Evolutionary conservation across 2,329 filamentous ascomycete genomes (phyloP), one percentile per base, ranked within the genome.

Genomic region (Atkinsonella hypoxylon): DNA sequence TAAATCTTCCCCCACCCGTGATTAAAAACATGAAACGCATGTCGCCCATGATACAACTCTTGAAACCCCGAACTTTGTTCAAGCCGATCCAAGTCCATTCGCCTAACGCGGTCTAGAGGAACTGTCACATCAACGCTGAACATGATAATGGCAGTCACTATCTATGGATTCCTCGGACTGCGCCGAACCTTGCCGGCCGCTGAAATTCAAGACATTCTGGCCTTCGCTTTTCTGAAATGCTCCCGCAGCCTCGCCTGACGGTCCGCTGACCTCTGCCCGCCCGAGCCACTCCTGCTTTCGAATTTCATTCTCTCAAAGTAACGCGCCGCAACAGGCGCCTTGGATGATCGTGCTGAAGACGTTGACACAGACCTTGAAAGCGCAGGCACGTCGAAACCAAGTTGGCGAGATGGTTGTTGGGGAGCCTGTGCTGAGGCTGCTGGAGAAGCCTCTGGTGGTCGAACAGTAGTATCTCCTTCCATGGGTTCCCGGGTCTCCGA

Each of bases 231-330:
- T 32, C 59, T 53, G 50, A 65, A 61, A 49, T 62, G 58, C 32
- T 61, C 60, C 17, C 57, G 53, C 30, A 66, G 51, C 18, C 57
- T 58, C 1, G 51, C 59, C 38, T 56, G 53, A 36, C 63, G 56
- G 43, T 60, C 59, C 7, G 48, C 52, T 18, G 58, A 54, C 9
- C 17, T 32, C 17, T n/a, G 11, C 13, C 43, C 22, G 7, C 53
- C 57, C 36, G 54, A 42, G 17, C 48, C 52, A 10, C 53, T 18
- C 6, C 49, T 55, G 26, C 41, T 48, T 8, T 47, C 54, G 2
- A 56, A 55, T 2, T 52, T 38, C 10, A 62, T 53, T 2, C 50
- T 59, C 12, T 53, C 50, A 34, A 60, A 53, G 36, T 64, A 60
- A 13, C 57, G 57, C 9, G 62, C 59, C 15, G 55, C 42, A 6